A percentile compares a stretch with the other conserved stretches of the same genome.
Evolutionary conservation across 352 stramenopile species (phyloP).

Genomic region (Globisporangium yorkense): DNA sequence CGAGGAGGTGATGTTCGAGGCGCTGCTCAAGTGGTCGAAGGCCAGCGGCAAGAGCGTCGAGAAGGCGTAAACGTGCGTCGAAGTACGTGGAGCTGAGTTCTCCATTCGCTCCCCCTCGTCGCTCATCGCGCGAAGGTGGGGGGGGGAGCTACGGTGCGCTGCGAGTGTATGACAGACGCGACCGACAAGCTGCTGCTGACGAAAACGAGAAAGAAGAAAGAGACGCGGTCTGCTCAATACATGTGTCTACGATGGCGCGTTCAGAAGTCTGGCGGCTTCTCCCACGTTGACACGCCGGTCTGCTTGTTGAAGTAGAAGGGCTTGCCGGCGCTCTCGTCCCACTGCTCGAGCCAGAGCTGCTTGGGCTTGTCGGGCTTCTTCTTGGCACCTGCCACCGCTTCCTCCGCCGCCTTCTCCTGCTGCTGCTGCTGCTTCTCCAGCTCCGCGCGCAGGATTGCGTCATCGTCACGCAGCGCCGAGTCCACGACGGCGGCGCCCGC

Average conservation of each 20-base stretch:
- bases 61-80: conserved; percentile 35
- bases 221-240: not conserved
- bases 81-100: too few species aligned
- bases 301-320: conserved; percentile 88
- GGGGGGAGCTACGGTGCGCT: not conserved
- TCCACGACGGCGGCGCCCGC: conserved; percentile 61
- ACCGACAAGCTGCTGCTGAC: not conserved
- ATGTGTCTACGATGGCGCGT: not conserved
- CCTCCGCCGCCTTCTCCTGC: conserved; percentile 13
- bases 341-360: conserved; percentile 67
- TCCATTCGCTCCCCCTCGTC: not conserved
- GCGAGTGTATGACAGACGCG: not conserved
- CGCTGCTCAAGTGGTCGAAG: conserved; percentile 87
- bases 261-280: conserved; percentile 60
- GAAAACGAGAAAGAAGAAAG: not conserved
- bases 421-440: conserved; percentile 40
- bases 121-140: not conserved
- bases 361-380: conserved; percentile 15
- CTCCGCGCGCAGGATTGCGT: conserved; percentile 49
- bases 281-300: conserved; percentile 75
- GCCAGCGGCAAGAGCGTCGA: conserved; percentile 84
- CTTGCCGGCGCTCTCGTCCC: conserved; percentile 68
- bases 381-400: conserved; percentile 13
- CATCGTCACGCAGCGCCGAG: conserved; percentile 62
- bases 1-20: conserved; percentile 72